Evolutionary conservation across 768 basidiomycete genomes (phyloP), one percentile per base, ranked within the genome.

Genomic region (Russula ochroleuca): DNA sequence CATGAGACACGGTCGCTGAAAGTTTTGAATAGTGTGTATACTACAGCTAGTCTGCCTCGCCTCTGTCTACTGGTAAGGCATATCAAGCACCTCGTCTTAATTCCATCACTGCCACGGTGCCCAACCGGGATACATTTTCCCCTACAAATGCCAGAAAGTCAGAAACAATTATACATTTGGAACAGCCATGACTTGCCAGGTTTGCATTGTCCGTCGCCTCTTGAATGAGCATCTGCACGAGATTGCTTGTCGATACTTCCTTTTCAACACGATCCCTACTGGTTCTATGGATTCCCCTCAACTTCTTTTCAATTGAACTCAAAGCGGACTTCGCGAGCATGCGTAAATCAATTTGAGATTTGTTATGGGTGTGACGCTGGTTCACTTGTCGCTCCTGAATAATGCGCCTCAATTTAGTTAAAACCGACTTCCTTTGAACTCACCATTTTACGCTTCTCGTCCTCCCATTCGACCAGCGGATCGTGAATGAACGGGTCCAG

Each of bases 401-500:
- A 25, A 37, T 31, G 11, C n/a, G 23, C 19, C 35, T 35, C 3
- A 48, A 25, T 35, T 57, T 19, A 11, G 52, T 51, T 14, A 35
- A 43, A 13, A 1, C 25, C 1, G 43, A 38, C 33, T 53, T 56
- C 13, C n/a, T 21, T 9, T 41, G 31, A 56, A 66, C 78, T 28
- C 64, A 86, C 84, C 72, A 84, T 75, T 70, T 83, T 87, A 15
- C 85, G 81, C 65, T 85, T 86, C 72, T 90, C 86, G 48, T 92
- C 87, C 65, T 92, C 89, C 92, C 94, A 98, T 74, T 98, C 96
- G 37, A 95, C 88, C 3, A 99, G 81, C 1, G 97, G 97, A 73
- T 99, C 97, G 69, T 98, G 96, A 35, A 95, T 85, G 73, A 98
- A 98, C 1, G 97, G 92, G 71, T 98, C 96, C 43, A 99, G 82